Evolutionary conservation across 495 filamentous ascomycete genomes (phyloP), one percentile per base, ranked within the genome.

Genomic region (Penicillium manginii): DNA sequence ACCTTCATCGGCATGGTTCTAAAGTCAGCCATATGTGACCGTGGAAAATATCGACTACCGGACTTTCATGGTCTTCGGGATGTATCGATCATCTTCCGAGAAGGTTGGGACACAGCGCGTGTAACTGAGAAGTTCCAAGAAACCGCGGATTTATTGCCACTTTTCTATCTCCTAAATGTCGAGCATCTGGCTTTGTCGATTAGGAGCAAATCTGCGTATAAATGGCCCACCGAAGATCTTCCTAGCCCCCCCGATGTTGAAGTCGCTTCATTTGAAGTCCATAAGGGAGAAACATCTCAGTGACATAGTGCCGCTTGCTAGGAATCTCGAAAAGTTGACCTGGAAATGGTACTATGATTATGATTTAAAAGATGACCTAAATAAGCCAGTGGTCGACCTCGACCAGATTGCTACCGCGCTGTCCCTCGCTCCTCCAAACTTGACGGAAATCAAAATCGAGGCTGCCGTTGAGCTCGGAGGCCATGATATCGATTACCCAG

Each of bases 1-100:
- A 19, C 23, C 15, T 10, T 51, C 26, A 51, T 51, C n/a, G 49
- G 49, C 32, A 51, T 51, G 49, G n/a, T 51, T 8, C 49, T 51
- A 14, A 15, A 18, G 15, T 51, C 49, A 35, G 49, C 49, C 29
- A 31, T 51, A 8, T 51, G 26, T 51, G 49, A 51, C 26, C 26
- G 15, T 15, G 49, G 29, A 17, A 32, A 51, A 51, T 40, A 40
- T 15, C 7, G 37, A 15, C 14, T 40, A 15, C 37, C 37, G 7
- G 37, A 15, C 37, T 40, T 40, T 40, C 6, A 8, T 40, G 7
- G 14, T 9, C 37, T 40, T 15, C 6, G 14, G 37, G 37, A 40
- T 40, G 37, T 40, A 40, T 40, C 37, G 7, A 40, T 40, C n/a
- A n/a, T n/a, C n/a, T n/a, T n/a, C n/a, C n/a, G n/a, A n/a, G n/a